Evolutionary conservation across 192 early-diverging fungal genomes (phyloP), one percentile per base, ranked within the genome.

Genomic region (Ambispora gerdemannii): DNA sequence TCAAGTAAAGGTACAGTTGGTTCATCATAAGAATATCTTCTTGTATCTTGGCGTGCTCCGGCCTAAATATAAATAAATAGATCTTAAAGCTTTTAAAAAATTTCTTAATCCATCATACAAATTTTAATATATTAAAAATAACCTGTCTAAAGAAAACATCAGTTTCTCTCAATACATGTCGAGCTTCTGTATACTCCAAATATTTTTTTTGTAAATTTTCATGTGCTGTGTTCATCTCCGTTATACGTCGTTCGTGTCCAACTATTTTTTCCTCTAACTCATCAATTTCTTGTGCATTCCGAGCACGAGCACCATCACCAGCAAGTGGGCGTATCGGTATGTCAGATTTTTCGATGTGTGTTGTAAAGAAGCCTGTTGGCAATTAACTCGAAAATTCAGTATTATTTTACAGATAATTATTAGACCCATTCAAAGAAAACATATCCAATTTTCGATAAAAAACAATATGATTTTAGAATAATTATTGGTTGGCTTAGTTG

Each of bases 211-310:
- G 93, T 38, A 99, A 84, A 33, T 82, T 88, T 73, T 94, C 93
- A 75, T 95, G 87, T 35, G 91, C 89, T 35, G 77, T 81, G 67
- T 95, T 97, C 89, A 99, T 91, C 69, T 95, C 87, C 50, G 83
- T 71, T 27, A 98, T 82, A 15, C 92, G 87, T 38, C 74, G 77
- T 78, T 99, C 96, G 76, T 93, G 88, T 59, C 92, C 92, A 24
- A 71, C 77, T 32, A 99, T 80, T 6, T 81, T 79, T 68, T 87
- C 88, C 74, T 95, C 93, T 58, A 99, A 84, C 69, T 98, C 93
- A 78, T 98, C 96, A 64, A 99, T 85, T 77, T 98, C 95, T 67
- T 91, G 90, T 43, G 92, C 91, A 17, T 89, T 89, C 17, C 90
- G 85, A 2, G 92, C 85, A 11, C 86, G 84, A 22, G 84, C 80